Evolutionary conservation across 2,329 filamentous ascomycete genomes (phyloP).

Genomic region (Pyricularia pennisetigena): DNA sequence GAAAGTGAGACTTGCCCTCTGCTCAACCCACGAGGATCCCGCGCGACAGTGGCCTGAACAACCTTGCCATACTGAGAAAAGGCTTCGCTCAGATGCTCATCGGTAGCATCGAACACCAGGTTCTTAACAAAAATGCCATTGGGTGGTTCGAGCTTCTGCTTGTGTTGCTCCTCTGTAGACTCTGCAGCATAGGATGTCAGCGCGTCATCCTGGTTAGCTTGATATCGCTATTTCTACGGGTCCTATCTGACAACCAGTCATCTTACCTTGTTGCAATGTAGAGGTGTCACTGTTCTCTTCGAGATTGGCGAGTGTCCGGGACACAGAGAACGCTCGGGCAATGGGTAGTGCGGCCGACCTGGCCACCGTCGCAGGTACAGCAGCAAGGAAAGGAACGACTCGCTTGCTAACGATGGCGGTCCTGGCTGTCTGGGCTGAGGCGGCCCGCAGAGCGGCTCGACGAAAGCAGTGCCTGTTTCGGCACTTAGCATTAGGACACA

Average conservation of each 20-base stretch:
- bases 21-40: constrained; percentile 24
- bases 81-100: constrained; percentile 21
- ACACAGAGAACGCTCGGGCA: neutral
- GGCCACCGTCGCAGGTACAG: neutral
- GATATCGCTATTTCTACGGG: neutral
- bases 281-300: neutral
- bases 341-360: neutral
- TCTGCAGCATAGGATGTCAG: neutral
- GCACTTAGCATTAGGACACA: neutral
- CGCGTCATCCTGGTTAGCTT: neutral
- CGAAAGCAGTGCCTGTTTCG: constrained; percentile 21
- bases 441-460: constrained; percentile 20
- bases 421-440: constrained; percentile 5
- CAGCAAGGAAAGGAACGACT: neutral
- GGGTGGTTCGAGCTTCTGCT: constrained; percentile 3
- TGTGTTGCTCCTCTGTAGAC: neutral
- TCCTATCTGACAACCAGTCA: neutral
- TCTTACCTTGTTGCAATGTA: neutral
- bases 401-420: constrained; percentile 12
- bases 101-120: constrained; percentile 24
- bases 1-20: constrained; percentile 17
- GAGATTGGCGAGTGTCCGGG: neutral
- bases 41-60: constrained; percentile 14
- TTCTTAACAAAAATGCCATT: constrained; percentile 22
- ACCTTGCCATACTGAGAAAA: constrained; percentile 23